Base-by-base conservation (phyloP, 352 stramenopile species). In the Pythium guiyangense region DNA sequence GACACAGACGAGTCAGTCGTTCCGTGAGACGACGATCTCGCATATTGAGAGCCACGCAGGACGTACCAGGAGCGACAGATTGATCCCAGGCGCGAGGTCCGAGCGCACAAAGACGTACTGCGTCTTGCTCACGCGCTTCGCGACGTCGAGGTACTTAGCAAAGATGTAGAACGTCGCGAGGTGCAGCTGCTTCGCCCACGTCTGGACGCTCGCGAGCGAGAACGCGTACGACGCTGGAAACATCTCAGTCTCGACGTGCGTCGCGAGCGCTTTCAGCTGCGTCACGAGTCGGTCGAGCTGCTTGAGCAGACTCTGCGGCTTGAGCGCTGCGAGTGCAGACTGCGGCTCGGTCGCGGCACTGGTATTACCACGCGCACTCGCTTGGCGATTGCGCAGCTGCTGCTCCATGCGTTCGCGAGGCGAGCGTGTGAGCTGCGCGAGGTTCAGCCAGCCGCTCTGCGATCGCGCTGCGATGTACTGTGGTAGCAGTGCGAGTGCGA, bases 71-170 rank as follows among this genome's bases (percentile, higher is more conserved):
- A 92, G 59, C 6, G 84, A 88, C 45, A 92, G 49, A 53, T 91
- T 92, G 55, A 80, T 72, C 49, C 69, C 52, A 15, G 70, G 62
- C 59, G 73, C 59, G 26, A 86, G 52, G 45, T 92, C 75, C 44
- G 78, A 86, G 26, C 80, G 76, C 34, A 85, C 78, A 47, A 93
- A 91, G 17, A 93, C 65, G 65, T 94, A 92, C 51, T 91, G 79
- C 42, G 93, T 77, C 11, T 67, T 70, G 14, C 77, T 62, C 31
- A 88, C 47, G 26, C 86, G 84, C 57, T 90, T 95, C 20, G 84
- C 65, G 54, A 90, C 8, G 47, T 90, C 58, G 15, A 92, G 63
- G 62, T 90, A 92, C 52, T 61, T 70, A n/a, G 81, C 84, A 27
- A 77, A 75, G 3, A 92, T 66, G 69, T 90, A 95, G 50, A 95